Percentiles rank a stretch among this genome's conserved stretches.
phyloP scores from a whole-genome alignment of 1,284 basidiomycete genomes.

The Sparassis latifolia region DNA sequence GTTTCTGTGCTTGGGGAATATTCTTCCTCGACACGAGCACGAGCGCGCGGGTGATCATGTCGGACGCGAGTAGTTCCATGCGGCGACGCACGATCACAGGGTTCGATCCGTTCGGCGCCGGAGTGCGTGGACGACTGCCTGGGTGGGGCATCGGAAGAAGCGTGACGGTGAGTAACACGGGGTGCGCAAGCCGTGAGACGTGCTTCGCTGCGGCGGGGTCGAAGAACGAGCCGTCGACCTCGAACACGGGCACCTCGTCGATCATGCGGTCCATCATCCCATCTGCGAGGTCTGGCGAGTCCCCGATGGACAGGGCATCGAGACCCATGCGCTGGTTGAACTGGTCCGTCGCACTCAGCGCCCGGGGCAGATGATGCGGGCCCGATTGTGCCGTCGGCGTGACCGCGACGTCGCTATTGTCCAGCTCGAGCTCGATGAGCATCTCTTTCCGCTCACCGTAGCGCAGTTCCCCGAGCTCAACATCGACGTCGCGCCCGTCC shows the following conservation, averaged over 20 bases:
- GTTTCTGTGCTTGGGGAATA: slow-evolving; percentile 78
- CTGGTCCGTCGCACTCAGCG: slow-evolving; percentile 69
- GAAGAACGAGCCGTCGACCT: slow-evolving; percentile 89
- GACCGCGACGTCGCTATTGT: slow-evolving; percentile 55
- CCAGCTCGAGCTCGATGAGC: slow-evolving; percentile 88
- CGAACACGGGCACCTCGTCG: slow-evolving; percentile 88
- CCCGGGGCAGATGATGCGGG: slow-evolving; percentile 19
- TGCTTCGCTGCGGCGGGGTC: slow-evolving; percentile 80
- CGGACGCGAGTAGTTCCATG: slow-evolving; percentile 88
- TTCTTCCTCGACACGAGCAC: slow-evolving; percentile 86
- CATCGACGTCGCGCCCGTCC: slow-evolving; percentile 88
- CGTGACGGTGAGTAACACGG: slow-evolving; percentile 84
- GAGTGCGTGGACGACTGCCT: slow-evolving; percentile 32
- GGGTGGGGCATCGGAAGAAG: slow-evolving; percentile 53
- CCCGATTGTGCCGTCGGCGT: slow-evolving; percentile 14
- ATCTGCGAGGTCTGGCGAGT: slow-evolving; percentile 63
- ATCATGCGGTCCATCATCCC: slow-evolving; percentile 89
- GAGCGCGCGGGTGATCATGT: slow-evolving; percentile 91
- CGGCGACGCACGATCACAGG: slow-evolving; percentile 84
- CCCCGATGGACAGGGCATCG: slow-evolving; percentile 66
- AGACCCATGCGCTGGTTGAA: slow-evolving; percentile 79
- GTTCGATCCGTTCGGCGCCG: slow-evolving; percentile 54
- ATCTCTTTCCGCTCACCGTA: slow-evolving; percentile 93
- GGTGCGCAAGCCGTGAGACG: slow-evolving; percentile 80
- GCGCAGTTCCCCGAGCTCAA: slow-evolving; percentile 89